Percentiles rank a stretch among this genome's conserved stretches.
Conservation (phyloP, 2,329 filamentous ascomycete genomes). For the Botryosphaeria dothidea region DNA sequence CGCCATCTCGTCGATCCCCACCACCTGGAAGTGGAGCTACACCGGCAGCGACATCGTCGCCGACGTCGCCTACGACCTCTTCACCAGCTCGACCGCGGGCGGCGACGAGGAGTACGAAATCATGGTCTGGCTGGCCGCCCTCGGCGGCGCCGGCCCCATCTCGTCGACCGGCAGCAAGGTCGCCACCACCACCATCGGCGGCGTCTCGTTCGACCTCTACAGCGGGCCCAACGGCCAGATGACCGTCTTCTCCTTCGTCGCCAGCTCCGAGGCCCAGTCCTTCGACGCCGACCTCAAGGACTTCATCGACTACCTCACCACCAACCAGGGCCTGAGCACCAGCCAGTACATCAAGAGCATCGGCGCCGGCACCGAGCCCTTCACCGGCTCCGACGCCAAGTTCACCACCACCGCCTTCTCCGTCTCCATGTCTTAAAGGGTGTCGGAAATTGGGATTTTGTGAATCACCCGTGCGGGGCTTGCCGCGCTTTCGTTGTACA, state of each 20-base stretch:
- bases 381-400: conserved; percentile 51
- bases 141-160: conserved; percentile 61
- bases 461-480: too few relatives aligned
- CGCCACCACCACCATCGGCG: conserved; percentile 56
- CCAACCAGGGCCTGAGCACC: conserved; percentile 48
- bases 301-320: conserved; percentile 59
- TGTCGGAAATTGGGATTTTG: neutral
- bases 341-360: conserved; percentile 57
- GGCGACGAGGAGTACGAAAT: conserved; percentile 59
- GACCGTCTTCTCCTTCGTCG: conserved; percentile 64
- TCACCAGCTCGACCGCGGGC: conserved; percentile 53
- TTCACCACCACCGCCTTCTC: conserved; percentile 45
- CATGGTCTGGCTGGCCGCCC: conserved; percentile 65
- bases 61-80: conserved; percentile 64
- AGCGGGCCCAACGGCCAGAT: conserved; percentile 61
- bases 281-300: conserved; percentile 60
- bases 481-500: neutral
- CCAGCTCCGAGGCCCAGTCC: conserved; percentile 46
- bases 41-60: conserved; percentile 51
- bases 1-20: conserved; percentile 43
- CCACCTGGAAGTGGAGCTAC: conserved; percentile 53
- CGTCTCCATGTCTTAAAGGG: conserved; percentile 21
- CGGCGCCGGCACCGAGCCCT: conserved; percentile 59
- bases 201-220: conserved; percentile 59
- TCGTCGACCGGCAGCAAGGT: conserved; percentile 57